Evolutionary conservation across 2,329 filamentous ascomycete species (phyloP).

Genomic region (Mollisia scopiformis): DNA sequence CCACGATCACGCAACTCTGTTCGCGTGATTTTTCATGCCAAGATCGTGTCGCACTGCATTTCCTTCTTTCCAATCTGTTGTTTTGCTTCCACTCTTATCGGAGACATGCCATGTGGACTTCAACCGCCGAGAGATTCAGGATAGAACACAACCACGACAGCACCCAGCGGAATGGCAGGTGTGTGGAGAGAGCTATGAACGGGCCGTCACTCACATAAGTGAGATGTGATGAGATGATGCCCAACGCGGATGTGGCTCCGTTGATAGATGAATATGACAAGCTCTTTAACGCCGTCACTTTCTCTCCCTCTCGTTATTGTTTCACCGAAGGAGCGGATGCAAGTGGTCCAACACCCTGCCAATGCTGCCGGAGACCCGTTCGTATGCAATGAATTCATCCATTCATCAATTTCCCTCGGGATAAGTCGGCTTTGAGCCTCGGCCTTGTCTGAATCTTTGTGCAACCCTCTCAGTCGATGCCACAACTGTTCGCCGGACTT

Average conservation of each 20-base stretch:
- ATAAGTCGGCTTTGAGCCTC: slow-evolving; percentile 16
- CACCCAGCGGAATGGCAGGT: neutral
- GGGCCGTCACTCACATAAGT: slow-evolving; percentile 7
- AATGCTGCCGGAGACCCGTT: slow-evolving; percentile 3
- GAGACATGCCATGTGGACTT: neutral
- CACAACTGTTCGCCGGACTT: neutral
- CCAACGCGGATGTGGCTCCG: slow-evolving; percentile 3
- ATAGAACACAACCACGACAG: neutral
- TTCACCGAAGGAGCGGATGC: neutral
- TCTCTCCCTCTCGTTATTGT: neutral
- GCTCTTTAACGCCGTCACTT: neutral
- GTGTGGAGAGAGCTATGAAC: neutral
- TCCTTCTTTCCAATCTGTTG: neutral
- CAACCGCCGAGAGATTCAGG: neutral
- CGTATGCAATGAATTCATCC: slow-evolving; percentile 15
- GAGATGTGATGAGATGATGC: slow-evolving; percentile 14
- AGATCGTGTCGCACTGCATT: slow-evolving; percentile 17
- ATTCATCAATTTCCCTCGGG: too few species aligned
- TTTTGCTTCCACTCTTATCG: neutral
- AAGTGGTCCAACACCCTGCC: neutral
- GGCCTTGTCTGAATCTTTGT: neutral
- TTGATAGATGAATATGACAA: neutral
- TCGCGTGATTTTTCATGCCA: slow-evolving; percentile 8
- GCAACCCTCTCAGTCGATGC: neutral
- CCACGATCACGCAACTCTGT: slow-evolving; percentile 16